Percentiles rank a stretch among this genome's conserved stretches.
Conservation (phyloP, 371 early-diverging fungal species). For the Saksenaea oblongispora region DNA sequence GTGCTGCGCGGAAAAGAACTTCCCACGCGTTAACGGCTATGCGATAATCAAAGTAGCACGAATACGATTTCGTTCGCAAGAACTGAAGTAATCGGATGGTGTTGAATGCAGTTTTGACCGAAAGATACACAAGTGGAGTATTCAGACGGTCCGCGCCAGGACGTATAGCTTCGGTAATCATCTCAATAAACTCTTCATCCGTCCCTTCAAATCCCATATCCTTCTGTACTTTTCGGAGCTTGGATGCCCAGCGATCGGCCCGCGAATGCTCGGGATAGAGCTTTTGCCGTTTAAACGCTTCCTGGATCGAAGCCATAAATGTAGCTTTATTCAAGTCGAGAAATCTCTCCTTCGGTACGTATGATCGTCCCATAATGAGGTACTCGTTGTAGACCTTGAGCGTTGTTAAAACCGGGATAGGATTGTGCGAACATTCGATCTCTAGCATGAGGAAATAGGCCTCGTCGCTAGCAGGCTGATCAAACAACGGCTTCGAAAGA, state of each 20-base stretch:
- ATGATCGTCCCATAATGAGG: constrained; percentile 69
- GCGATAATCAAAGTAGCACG: constrained; percentile 33
- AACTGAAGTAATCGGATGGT: not conserved
- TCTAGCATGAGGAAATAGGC: constrained; percentile 19
- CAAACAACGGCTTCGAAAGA: constrained; percentile 33
- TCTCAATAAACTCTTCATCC: not conserved
- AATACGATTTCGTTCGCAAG: not conserved
- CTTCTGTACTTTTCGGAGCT: not conserved
- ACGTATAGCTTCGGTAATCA: not conserved
- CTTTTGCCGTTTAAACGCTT: not conserved
- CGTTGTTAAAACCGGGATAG: constrained; percentile 21
- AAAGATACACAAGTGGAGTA: not conserved
- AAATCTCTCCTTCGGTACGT: constrained; percentile 57
- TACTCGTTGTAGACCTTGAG: constrained; percentile 44
- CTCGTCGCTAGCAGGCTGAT: constrained; percentile 19
- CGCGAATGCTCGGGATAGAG: not conserved
- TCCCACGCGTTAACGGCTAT: constrained; percentile 27
- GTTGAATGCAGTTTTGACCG: not conserved
- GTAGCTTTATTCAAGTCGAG: not conserved
- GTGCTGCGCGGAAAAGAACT: constrained; percentile 10
- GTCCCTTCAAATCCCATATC: not conserved
- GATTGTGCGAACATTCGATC: constrained; percentile 14
- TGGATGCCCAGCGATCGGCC: not conserved
- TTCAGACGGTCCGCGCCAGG: not conserved
- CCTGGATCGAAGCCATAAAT: not conserved